A percentile compares a stretch with the other conserved stretches of the same genome.
These are phyloP conservation scores for Glarea lozoyensis DNA, from an alignment of 495 filamentous ascomycete species.

Conservation along the genomic window DNA sequence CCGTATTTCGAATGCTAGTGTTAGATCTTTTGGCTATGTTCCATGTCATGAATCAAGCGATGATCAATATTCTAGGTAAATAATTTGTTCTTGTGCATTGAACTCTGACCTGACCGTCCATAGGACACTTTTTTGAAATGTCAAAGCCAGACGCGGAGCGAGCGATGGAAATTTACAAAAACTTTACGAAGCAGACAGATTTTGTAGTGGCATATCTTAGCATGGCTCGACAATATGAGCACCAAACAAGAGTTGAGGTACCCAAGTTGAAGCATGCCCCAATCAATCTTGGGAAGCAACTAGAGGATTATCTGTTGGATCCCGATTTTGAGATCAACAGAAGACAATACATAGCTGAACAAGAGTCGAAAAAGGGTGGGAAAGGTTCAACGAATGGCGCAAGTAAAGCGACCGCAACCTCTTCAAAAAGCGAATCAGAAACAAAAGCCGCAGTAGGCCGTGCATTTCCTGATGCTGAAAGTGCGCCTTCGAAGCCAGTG, in stretches of 20 bases:
- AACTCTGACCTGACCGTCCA: constrained; percentile 10
- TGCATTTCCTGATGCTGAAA: constrained; percentile 24
- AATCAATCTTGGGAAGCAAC: constrained; percentile 73
- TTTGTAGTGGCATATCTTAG: constrained; percentile 84
- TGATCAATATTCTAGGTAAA: constrained; percentile 93
- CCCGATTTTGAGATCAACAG: constrained; percentile 93
- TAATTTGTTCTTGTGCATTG: not conserved
- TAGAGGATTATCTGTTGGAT: constrained; percentile 94
- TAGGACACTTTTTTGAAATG: constrained; percentile 98
- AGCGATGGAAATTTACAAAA: constrained; percentile 87
- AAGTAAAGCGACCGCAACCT: constrained; percentile 9
- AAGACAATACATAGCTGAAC: constrained; percentile 79
- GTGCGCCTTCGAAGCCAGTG: constrained; percentile 26
- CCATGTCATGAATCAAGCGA: constrained; percentile 92
- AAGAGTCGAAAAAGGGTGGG: constrained; percentile 69
- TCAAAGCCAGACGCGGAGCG: constrained; percentile 87
- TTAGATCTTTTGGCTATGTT: constrained; percentile 86
- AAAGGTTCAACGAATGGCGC: constrained; percentile 35
- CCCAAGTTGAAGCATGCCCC: constrained; percentile 97
- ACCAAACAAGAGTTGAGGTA: constrained; percentile 85
- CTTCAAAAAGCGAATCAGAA: constrained; percentile 16
- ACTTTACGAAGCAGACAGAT: constrained; percentile 87
- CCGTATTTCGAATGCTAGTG: constrained; percentile 88
- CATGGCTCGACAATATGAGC: constrained; percentile 80
- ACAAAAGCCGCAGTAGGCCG: constrained; percentile 11